Base-by-base conservation (phyloP, 1,284 basidiomycete genomes). In the Heliocybe sulcata region DNA sequence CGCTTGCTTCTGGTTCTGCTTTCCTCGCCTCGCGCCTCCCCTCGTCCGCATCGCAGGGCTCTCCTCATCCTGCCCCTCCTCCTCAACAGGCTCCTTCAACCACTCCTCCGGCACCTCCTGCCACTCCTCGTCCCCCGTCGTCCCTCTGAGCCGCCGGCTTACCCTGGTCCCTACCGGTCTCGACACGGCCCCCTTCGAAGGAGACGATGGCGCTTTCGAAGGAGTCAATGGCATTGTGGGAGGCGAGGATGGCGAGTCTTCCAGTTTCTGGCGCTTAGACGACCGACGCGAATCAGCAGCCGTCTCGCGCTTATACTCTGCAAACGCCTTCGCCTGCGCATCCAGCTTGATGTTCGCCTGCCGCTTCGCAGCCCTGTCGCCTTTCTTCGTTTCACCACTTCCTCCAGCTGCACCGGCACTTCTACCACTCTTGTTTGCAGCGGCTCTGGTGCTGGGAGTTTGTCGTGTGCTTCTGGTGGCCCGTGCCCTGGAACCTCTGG, bases 51-150 rank as follows among this genome's bases (percentile, higher is more conserved):
- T 59, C 51, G 38, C 53, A 47, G 19, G 31, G 19, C 49, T 55
- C 38, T 59, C 56, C 4, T 51, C 55, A 20, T 56, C 50, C 35
- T 61, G 55, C 35, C 52, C 54, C 16, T 42, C 6, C 47, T 63
- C 60, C 42, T 63, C 59, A 35, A 53, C 57, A 10, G 55, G 49
- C 55, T 62, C 54, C 26, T 55, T 49, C 56, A 90, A 62, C 88
- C 89, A 90, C 62, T 89, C 90, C 3, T 83, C 77, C 0, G 90
- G 90, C 31, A 92, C 76, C 57, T 79, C 73, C 67, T 92, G 87
- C 89, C 90, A 92, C 61, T 82, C 86, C 1, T 83, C 83, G 9
- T 84, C 81, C 42, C 74, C 72, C 10, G 69, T 62, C 20, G 54
- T 55, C 2, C 82, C 83, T 53, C 84, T 74, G 55, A 90, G 65